Base-by-base conservation (phyloP, 1,284 basidiomycete species). In the Cutaneotrichosporon dermatis region DNA sequence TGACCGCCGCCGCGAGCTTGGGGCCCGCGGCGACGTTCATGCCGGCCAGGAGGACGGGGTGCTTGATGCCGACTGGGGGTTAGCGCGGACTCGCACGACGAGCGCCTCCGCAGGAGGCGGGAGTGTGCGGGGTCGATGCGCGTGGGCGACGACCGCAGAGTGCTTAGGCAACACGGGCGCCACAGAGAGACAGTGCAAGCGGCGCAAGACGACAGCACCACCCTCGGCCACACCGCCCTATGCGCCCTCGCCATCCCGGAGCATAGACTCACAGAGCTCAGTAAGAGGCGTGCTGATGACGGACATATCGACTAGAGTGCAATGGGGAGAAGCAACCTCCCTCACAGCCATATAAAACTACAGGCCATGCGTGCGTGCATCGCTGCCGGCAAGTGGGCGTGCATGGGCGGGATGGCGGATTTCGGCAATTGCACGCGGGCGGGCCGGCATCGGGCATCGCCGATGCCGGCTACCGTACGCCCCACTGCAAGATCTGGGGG, bases 1-100 rank as follows among this genome's bases (percentile, higher is more conserved):
- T 76, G 10, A 77, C 76, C 42, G 89, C 91, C 49, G 91, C 91
- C 15, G 89, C 80, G 15, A 92, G 83, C 73, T 90, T 88, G 15
- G 90, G 89, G 13, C 90, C 90, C 51, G 90, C 88, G 41, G 89
- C 89, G 15, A 90, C 87, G 71, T 92, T 91, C 90, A 92, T 91
- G 15, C 89, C 88, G 67, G 92, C 92, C 35, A 95, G 86, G 62
- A 94, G 77, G 67, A 95, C 83, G 50, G 92, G 92, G 74, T 95
- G 92, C 76, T 88, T 83, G 77, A 94, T 86, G 59, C 85, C 85
- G 78, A 95, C 72, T 51, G 37, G 58, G 37, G 8, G 39, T 53
- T 36, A 53, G 51, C 51, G 40, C 40, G 25, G 25, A 25, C 25
- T 25, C 25, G 25, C 25, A 25, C 25, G 25, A 25, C 25, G 40